These are phyloP conservation scores for Musa troglodytarum DNA, from an alignment of 176 grass and related monocot genomes.

Conservation along the genomic window DNA sequence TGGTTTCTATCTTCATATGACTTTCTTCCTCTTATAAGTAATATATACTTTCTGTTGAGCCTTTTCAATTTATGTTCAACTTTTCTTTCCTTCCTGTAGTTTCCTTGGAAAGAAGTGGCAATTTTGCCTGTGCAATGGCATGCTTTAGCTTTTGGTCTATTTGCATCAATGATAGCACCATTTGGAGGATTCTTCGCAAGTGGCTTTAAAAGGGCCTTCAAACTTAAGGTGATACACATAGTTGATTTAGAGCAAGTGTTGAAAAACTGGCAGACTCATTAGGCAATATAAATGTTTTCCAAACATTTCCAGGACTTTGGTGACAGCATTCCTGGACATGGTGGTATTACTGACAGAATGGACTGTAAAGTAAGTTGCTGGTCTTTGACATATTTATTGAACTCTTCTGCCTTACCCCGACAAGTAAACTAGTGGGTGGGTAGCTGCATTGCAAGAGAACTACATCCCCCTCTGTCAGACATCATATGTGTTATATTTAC, in stretches of 20 bases:
- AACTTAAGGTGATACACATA: constrained; percentile 63
- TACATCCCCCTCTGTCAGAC: too few species aligned
- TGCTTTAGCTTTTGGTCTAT: constrained; percentile 90
- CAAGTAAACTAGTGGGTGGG: background rate
- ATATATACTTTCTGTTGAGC: background rate
- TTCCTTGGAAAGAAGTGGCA: constrained; percentile 72
- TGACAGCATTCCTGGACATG: constrained; percentile 95
- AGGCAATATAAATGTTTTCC: background rate
- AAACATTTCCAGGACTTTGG: constrained; percentile 71
- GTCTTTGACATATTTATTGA: background rate
- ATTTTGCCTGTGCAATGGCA: constrained; percentile 93
- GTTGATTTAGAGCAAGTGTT: background rate
- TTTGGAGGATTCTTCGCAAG: constrained; percentile 99
- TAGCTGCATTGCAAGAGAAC: too few species aligned
- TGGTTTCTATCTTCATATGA: background rate
- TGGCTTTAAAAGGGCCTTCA: constrained; percentile 96
- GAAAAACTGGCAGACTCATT: background rate
- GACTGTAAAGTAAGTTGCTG: constrained; percentile 77
- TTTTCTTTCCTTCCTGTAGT: constrained; percentile 35
- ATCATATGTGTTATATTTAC: too few species aligned
- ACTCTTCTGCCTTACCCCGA: background rate
- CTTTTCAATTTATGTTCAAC: background rate
- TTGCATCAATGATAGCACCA: constrained; percentile 99
- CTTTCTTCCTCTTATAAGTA: background rate
- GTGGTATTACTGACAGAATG: constrained; percentile 91